Evolutionary conservation across 2,329 filamentous ascomycete species (phyloP).

Genomic region (Fusarium brachygibbosum): DNA sequence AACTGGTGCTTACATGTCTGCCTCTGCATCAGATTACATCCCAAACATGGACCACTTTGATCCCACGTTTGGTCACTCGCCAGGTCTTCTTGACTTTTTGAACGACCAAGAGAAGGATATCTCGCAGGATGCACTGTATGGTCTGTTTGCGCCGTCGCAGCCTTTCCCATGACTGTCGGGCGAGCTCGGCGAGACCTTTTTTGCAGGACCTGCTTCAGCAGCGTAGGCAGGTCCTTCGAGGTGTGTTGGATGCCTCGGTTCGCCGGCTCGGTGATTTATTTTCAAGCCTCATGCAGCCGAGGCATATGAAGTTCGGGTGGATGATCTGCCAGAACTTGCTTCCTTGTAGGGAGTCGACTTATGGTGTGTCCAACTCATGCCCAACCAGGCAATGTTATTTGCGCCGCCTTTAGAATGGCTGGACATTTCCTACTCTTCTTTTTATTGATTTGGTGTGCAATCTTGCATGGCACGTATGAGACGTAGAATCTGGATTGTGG

Average conservation of each 20-base stretch:
- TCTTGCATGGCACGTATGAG: neutral
- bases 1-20: conserved; percentile 41
- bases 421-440: no score
- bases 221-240: conserved; percentile 16
- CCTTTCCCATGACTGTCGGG: conserved; percentile 47
- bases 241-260: conserved; percentile 3
- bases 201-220: conserved; percentile 26
- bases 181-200: conserved; percentile 42
- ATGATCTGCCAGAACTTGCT: neutral
- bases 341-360: neutral
- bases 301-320: neutral
- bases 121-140: conserved; percentile 51
- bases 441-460: no score
- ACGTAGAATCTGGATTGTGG: neutral
- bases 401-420: no score
- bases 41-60: conserved; percentile 47
- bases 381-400: no score
- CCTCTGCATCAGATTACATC: conserved; percentile 38
- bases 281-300: conserved; percentile 14
- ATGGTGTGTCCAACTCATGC: neutral
- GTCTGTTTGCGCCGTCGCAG: conserved; percentile 51
- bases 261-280: neutral
- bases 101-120: conserved; percentile 52
- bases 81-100: conserved; percentile 47
- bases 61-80: conserved; percentile 45